A percentile compares a stretch with the other conserved stretches of the same genome.
Conservation (phyloP, 768 basidiomycete genomes). For the Lactarius vividus region DNA sequence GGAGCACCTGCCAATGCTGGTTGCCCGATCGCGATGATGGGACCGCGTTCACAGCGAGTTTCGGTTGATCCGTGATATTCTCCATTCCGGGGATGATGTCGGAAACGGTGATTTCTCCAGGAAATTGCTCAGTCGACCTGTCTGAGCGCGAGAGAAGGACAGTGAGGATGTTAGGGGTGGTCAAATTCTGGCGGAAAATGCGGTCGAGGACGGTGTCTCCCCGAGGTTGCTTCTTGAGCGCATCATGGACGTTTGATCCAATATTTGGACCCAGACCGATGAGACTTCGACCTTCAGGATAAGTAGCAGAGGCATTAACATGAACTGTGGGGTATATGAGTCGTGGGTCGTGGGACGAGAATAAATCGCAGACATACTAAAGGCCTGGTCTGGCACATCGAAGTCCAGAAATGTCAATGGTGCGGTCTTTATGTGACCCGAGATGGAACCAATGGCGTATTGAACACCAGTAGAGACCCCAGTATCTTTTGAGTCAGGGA, state of each 20-base stretch:
- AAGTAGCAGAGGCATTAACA: constrained; percentile 34
- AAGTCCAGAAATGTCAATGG: constrained; percentile 45
- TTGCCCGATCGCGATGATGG: constrained; percentile 35
- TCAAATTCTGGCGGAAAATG: constrained; percentile 57
- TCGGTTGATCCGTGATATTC: constrained; percentile 49
- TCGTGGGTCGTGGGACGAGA: neutral
- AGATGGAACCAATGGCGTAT: constrained; percentile 54
- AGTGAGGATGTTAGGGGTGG: constrained; percentile 60
- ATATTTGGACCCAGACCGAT: constrained; percentile 62
- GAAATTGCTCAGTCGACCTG: constrained; percentile 50
- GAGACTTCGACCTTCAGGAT: constrained; percentile 40
- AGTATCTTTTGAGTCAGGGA: constrained; percentile 41
- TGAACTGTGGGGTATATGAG: constrained; percentile 38
- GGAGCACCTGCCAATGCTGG: constrained; percentile 65
- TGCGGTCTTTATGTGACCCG: constrained; percentile 47
- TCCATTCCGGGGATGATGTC: constrained; percentile 51
- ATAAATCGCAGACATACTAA: constrained; percentile 37
- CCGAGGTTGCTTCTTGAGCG: constrained; percentile 34
- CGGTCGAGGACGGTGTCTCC: constrained; percentile 61
- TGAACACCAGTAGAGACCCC: constrained; percentile 40
- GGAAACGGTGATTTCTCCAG: constrained; percentile 63
- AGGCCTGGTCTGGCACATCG: constrained; percentile 45
- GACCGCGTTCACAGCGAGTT: constrained; percentile 47
- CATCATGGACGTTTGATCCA: constrained; percentile 47
- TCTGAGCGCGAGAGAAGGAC: constrained; percentile 60